These are phyloP conservation scores for Stevia rebaudiana DNA, from an alignment of 140 eudicot genomes.

Conservation along the genomic window DNA sequence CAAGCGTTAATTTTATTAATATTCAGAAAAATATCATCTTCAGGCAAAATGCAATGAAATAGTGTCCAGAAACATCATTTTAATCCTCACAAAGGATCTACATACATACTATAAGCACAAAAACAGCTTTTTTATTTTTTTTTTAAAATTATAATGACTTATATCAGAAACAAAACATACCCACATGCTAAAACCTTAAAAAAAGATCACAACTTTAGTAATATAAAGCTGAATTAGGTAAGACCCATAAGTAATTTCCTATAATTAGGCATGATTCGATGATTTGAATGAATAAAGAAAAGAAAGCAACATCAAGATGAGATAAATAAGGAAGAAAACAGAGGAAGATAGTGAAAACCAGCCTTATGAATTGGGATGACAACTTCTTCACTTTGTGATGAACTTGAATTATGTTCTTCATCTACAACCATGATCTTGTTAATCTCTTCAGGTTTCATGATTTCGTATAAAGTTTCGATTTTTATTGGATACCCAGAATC, in stretches of 20 bases:
- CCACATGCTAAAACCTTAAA: slow-evolving; percentile 15
- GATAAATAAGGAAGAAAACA: not conserved
- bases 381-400: slow-evolving; percentile 27
- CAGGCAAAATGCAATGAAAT: slow-evolving; percentile 17
- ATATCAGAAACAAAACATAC: slow-evolving; percentile 11
- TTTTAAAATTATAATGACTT: not conserved
- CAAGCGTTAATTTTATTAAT: not conserved
- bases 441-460: slow-evolving; percentile 30
- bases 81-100: slow-evolving; percentile 7
- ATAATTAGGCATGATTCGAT: not conserved
- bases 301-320: slow-evolving; percentile 20
- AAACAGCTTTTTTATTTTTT: slow-evolving; percentile 1
- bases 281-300: slow-evolving; percentile 7
- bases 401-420: slow-evolving; percentile 23
- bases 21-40: not conserved
- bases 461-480: slow-evolving; percentile 26
- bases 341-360: slow-evolving; percentile 17
- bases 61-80: not conserved
- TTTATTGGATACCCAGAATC: slow-evolving; percentile 12
- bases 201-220: slow-evolving; percentile 23
- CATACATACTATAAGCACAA: slow-evolving; percentile 8
- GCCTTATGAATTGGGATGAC: slow-evolving; percentile 40
- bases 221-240: slow-evolving; percentile 1
- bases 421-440: slow-evolving; percentile 18
- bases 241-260: slow-evolving; percentile 12